Evolutionary conservation across 345 rosid genomes (phyloP).

Genomic region (Eucalyptus curtisii): DNA sequence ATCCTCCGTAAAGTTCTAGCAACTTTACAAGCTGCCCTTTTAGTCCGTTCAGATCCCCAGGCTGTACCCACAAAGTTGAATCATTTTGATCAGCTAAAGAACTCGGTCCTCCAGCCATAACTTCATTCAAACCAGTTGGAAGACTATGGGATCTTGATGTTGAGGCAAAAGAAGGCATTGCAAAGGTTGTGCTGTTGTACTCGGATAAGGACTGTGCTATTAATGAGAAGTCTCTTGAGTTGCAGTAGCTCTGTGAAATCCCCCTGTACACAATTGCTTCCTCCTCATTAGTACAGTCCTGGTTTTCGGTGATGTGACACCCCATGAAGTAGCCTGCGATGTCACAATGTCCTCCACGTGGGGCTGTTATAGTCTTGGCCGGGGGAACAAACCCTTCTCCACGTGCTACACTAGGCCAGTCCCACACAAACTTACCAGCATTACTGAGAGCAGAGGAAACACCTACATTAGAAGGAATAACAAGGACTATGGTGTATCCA

Average conservation of each 20-base stretch:
- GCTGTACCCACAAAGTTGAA: constrained; percentile 74
- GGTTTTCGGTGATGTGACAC: constrained; percentile 27
- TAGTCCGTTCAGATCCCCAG: constrained; percentile 81
- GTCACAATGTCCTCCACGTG: constrained; percentile 25
- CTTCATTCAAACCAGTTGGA: constrained; percentile 45
- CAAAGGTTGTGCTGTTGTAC: constrained; percentile 19
- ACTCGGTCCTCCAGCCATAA: constrained; percentile 7
- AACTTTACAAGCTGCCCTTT: constrained; percentile 70
- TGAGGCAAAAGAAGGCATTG: constrained; percentile 21
- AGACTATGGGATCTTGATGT: constrained; percentile 41
- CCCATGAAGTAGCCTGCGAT: constrained; percentile 40
- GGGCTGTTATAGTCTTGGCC: constrained; percentile 21
- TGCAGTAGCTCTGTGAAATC: constrained; percentile 37
- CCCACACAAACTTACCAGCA: constrained; percentile 96
- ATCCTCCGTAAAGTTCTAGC: constrained; percentile 80
- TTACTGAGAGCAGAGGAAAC: constrained; percentile 82
- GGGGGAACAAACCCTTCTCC: constrained; percentile 87
- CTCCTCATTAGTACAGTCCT: constrained; percentile 49
- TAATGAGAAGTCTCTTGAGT: constrained; percentile 44
- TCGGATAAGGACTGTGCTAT: constrained; percentile 46
- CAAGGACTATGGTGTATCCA: constrained; percentile 74
- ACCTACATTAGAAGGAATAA: constrained; percentile 74
- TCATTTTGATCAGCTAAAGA: constrained; percentile 42
- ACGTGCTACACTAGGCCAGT: constrained; percentile 91
- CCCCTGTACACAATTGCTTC: constrained; percentile 71